A percentile compares a stretch with the other conserved stretches of the same genome.
Conservation (phyloP, 2,329 filamentous ascomycete genomes). For the Beauveria sp. region DNA sequence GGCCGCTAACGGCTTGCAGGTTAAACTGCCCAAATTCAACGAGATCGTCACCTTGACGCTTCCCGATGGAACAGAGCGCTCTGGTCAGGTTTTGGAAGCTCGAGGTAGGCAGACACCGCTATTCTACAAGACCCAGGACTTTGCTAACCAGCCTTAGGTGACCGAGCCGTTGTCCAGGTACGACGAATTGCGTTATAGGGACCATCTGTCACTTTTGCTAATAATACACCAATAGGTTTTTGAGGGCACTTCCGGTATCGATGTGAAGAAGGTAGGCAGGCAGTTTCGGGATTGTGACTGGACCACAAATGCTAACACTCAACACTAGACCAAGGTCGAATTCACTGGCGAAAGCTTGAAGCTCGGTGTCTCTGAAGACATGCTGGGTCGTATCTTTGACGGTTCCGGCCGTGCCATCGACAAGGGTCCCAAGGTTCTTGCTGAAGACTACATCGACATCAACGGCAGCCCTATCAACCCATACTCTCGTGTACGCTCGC, state of each 20-base stretch:
- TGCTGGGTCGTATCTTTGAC: slow-evolving; percentile 98
- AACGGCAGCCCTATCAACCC: slow-evolving; percentile 99
- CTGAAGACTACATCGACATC: slow-evolving; percentile 97
- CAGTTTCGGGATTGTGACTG: neutral
- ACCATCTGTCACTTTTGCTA: slow-evolving; percentile 17
- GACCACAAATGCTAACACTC: slow-evolving; percentile 18
- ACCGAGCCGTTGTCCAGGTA: slow-evolving; percentile 92
- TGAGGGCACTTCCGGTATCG: slow-evolving; percentile 92
- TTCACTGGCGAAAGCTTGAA: slow-evolving; percentile 96
- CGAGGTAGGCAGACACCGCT: slow-evolving; percentile 57
- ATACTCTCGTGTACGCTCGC: slow-evolving; percentile 70
- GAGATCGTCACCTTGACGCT: slow-evolving; percentile 96
- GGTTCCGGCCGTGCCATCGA: slow-evolving; percentile 96
- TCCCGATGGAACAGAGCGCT: slow-evolving; percentile 87
- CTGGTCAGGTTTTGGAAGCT: slow-evolving; percentile 94
- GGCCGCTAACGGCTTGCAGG: slow-evolving; percentile 41
- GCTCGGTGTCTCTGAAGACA: slow-evolving; percentile 98
- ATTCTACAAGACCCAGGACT: slow-evolving; percentile 16
- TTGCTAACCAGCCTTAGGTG: slow-evolving; percentile 47
- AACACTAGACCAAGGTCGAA: slow-evolving; percentile 78
- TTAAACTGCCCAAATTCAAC: slow-evolving; percentile 96
- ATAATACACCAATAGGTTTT: slow-evolving; percentile 62
- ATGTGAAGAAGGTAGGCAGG: slow-evolving; percentile 85
- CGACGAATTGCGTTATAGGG: slow-evolving; percentile 15
- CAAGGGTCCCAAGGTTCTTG: slow-evolving; percentile 95